Evolutionary conservation across 441 rosid genomes (phyloP).

Genomic region (Pelargonium citronellum): DNA sequence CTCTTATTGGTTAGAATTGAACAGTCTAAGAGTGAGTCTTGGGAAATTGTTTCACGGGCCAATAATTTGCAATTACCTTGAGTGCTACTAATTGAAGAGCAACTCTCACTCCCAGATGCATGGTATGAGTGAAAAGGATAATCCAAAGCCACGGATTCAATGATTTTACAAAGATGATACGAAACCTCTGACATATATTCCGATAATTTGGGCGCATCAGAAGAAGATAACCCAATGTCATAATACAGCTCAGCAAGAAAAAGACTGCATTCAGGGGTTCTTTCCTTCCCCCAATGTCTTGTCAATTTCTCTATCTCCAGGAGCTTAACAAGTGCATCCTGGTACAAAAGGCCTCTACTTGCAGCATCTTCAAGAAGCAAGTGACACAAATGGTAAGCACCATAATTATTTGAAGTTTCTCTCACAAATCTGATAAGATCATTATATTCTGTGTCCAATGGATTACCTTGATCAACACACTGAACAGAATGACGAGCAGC

Average conservation of each 20-base stretch:
- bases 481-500: conserved; percentile 33
- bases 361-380: conserved; percentile 76
- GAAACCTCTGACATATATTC: conserved; percentile 65
- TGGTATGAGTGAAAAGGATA: conserved; percentile 38
- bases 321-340: conserved; percentile 54
- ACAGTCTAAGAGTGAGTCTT: conserved; percentile 25
- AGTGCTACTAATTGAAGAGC: conserved; percentile 30
- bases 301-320: conserved; percentile 82
- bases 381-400: conserved; percentile 89
- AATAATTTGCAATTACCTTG: conserved; percentile 35
- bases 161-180: conserved; percentile 84
- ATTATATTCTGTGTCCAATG: conserved; percentile 42
- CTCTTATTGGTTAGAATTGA: conserved; percentile 37
- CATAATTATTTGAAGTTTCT: conserved; percentile 66
- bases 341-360: conserved; percentile 36
- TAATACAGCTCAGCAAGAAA: conserved; percentile 88
- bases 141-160: conserved; percentile 79
- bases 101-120: conserved; percentile 33
- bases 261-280: conserved; percentile 83
- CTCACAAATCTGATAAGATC: conserved; percentile 52
- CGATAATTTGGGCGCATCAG: conserved; percentile 43
- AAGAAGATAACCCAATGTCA: conserved; percentile 59
- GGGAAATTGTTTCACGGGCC: conserved; percentile 23
- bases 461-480: conserved; percentile 34
- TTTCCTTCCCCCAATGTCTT: conserved; percentile 79